Percentiles rank a stretch among this genome's conserved stretches.
Conservation (phyloP, 768 basidiomycete species). For the Boletus reticulatus region DNA sequence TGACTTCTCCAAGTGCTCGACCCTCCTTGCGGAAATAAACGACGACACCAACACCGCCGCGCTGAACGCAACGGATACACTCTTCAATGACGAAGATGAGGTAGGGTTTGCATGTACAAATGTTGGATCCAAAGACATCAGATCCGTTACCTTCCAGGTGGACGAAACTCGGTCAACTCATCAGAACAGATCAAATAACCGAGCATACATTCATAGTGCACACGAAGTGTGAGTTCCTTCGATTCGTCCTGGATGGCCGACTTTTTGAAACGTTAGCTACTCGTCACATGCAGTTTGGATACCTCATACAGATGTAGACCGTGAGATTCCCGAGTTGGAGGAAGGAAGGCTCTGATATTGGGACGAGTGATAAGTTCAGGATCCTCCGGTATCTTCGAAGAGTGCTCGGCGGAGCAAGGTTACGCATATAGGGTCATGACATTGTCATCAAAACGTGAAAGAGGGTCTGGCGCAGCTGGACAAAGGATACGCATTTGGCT, state of each 20-base stretch:
- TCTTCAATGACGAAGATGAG: conserved; percentile 92
- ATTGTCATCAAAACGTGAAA: no score
- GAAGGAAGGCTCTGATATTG: conserved; percentile 94
- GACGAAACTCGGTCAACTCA: background rate
- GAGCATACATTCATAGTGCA: conserved; percentile 88
- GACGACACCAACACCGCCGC: conserved; percentile 91
- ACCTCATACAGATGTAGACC: conserved; percentile 84
- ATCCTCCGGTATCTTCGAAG: conserved; percentile 95
- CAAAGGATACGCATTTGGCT: no score
- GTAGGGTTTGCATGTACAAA: conserved; percentile 93
- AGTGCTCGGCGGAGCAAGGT: conserved; percentile 81
- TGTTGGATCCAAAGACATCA: conserved; percentile 93
- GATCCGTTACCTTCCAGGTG: conserved; percentile 74
- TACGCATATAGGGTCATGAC: no score
- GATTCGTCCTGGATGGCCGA: conserved; percentile 81
- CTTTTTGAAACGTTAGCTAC: conserved; percentile 36
- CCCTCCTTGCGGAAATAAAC: conserved; percentile 96
- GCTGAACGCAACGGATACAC: conserved; percentile 78
- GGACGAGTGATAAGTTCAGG: conserved; percentile 94
- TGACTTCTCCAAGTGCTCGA: conserved; percentile 89
- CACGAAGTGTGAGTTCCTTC: conserved; percentile 82
- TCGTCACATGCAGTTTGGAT: conserved; percentile 13
- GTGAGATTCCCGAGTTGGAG: conserved; percentile 91
- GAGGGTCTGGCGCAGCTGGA: no score
- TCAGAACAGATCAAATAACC: background rate